Conservation (phyloP, 768 basidiomycete genomes). For the Mrakia gelida region DNA sequence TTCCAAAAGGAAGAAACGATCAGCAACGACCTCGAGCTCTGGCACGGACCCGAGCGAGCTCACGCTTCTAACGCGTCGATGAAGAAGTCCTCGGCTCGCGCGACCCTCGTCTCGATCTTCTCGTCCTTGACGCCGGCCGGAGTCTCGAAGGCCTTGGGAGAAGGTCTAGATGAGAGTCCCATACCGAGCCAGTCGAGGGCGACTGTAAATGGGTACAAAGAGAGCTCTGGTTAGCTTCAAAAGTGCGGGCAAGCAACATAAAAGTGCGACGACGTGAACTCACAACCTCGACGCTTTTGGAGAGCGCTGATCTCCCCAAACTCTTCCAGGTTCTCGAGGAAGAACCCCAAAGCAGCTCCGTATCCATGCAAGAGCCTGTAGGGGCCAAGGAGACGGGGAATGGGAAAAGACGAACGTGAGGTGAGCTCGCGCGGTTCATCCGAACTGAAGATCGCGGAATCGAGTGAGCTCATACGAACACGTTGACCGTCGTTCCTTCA, state of each 20-base stretch:
- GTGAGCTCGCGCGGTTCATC: neutral
- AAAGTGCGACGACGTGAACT: too few species aligned
- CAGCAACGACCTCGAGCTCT: neutral
- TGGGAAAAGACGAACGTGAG: neutral
- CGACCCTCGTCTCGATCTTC: conserved; percentile 62
- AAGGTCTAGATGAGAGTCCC: conserved; percentile 83
- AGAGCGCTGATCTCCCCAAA: conserved; percentile 45
- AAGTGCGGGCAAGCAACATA: too few species aligned
- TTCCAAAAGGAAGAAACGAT: neutral
- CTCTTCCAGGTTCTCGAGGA: conserved; percentile 17
- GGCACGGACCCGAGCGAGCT: neutral
- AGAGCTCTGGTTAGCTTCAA: neutral
- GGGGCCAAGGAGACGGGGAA: too few species aligned
- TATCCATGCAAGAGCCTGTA: conserved; percentile 61
- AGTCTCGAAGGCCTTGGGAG: conserved; percentile 57
- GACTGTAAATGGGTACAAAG: neutral
- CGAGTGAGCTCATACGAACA: neutral
- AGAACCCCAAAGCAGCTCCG: conserved; percentile 73
- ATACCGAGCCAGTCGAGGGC: conserved; percentile 97
- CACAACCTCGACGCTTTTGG: conserved; percentile 61
- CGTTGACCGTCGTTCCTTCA: conserved; percentile 17
- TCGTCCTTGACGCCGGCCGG: conserved; percentile 46
- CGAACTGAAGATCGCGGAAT: neutral
- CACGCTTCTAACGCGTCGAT: conserved; percentile 82
- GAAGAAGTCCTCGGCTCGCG: conserved; percentile 31